phyloP scores from a whole-genome alignment of 202 grass and related monocot genomes.

The Bolboschoenoplectus hybrid region DNA sequence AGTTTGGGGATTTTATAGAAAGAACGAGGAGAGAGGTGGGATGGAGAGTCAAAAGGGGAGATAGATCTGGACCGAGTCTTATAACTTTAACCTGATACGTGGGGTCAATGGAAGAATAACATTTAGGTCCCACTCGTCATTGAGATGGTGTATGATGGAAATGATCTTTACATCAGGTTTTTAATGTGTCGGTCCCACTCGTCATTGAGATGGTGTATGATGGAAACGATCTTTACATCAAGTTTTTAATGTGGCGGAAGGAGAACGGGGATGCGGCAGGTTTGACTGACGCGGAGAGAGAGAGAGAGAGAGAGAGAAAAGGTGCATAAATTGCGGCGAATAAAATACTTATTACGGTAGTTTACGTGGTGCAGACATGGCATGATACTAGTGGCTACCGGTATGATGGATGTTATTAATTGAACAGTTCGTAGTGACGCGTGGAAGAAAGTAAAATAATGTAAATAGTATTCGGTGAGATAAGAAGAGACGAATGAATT shows the following conservation, averaged over 20 bases:
- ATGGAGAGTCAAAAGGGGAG: not conserved
- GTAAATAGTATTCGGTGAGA: not conserved
- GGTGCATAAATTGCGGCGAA: not conserved
- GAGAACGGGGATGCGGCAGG: not conserved
- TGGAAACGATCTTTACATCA: not conserved
- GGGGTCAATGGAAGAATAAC: not conserved
- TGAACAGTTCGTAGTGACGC: not conserved
- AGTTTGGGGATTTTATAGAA: not conserved
- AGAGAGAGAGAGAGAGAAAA: not conserved
- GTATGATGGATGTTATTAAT: not conserved
- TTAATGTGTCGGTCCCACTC: not conserved
- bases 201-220: not conserved
- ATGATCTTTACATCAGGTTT: not conserved
- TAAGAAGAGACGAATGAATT: not conserved
- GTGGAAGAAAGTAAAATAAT: not conserved
- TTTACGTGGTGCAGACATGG: not conserved
- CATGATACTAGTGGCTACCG: not conserved
- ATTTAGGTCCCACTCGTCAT: not conserved
- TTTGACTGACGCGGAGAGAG: conserved; percentile 28
- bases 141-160: not conserved
- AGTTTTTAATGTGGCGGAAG: not conserved
- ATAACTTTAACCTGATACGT: not conserved
- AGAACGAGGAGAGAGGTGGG: not conserved
- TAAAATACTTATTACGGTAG: not conserved
- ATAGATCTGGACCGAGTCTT: conserved; percentile 24